Evolutionary conservation across 2,329 filamentous ascomycete genomes (phyloP), one percentile per base, ranked within the genome.

Genomic region (Setomelanomma holmii): DNA sequence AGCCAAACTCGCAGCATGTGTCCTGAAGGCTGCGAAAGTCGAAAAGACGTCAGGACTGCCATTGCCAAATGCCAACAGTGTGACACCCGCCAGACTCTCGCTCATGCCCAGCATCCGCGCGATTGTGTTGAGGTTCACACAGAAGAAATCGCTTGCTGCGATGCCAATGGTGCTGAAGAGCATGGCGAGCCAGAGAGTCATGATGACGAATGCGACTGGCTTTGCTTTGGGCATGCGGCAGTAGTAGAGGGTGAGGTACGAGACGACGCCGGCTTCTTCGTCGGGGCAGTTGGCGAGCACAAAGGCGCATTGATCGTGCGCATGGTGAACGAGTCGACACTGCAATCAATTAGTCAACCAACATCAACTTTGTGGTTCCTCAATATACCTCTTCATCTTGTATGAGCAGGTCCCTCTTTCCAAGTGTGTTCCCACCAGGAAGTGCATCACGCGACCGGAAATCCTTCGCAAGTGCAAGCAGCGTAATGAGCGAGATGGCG

Each of bases 21-120:
- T 96, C 68, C 88, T 88, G 91, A 99, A 98, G 63, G 95, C 96
- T 14, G 95, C 95, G 77, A 99, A 98, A 2, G 95, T 99, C 61
- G 93, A 97, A 76, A 99, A 99, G 40, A 99, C 93, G 75, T 99
- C 95, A 2, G 95, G 95, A 56, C 93, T 98, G 45, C 95, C 95
- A 79, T 99, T 99, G 60, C 95, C 95, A 76, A 99, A 96, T 7
- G 95, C 95, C 45, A 99, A 79, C 67, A 99, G 96, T 0, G 95
- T 99, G 22, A 99, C 96, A 30, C 95, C 95, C 0, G 95, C 92
- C 76, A 99, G 83, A 73, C 91, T 98, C 79, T 99, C 93, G 74
- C 93, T 97, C 80, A 99, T 88, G 17, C 93, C 93, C 22, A 98
- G 82, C 45, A 97, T 86, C 50, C 84, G 88, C 19, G 95, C 88